Evolutionary conservation across 441 rosid genomes (phyloP).

Genomic region (Populus tomentosa): DNA sequence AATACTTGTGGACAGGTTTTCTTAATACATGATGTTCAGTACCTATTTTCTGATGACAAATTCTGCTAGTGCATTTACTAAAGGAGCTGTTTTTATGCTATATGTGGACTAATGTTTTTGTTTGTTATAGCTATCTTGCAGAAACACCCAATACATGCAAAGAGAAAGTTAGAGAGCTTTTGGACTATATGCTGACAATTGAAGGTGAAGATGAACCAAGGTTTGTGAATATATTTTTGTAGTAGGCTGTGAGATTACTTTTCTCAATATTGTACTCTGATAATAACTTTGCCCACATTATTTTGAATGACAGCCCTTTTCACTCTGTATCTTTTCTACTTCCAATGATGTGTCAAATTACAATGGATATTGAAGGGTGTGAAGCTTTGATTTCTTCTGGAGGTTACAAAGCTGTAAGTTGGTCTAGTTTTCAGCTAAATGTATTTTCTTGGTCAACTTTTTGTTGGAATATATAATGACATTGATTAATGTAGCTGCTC

Average conservation of each 20-base stretch:
- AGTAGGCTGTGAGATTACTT: not conserved
- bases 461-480: not conserved
- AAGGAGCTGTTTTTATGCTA: not conserved
- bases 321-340: constrained; percentile 74
- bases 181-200: constrained; percentile 69
- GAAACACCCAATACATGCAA: constrained; percentile 72
- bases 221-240: constrained; percentile 29
- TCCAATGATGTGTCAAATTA: constrained; percentile 86
- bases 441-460: not conserved
- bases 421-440: constrained; percentile 1
- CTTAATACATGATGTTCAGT: not conserved
- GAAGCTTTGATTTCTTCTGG: constrained; percentile 55
- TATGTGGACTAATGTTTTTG: not conserved
- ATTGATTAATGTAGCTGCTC: not conserved
- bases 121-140: constrained; percentile 76
- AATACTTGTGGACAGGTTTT: not conserved
- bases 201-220: constrained; percentile 90
- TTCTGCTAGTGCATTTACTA: not conserved
- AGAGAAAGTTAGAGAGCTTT: constrained; percentile 68
- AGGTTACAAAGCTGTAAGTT: constrained; percentile 63
- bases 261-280: constrained; percentile 9
- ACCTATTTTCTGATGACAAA: not conserved
- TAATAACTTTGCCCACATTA: constrained; percentile 15
- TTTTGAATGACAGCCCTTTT: constrained; percentile 57
- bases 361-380: constrained; percentile 73